Conservation (phyloP, 2,329 filamentous ascomycete species). For the Claviceps digitariae region DNA sequence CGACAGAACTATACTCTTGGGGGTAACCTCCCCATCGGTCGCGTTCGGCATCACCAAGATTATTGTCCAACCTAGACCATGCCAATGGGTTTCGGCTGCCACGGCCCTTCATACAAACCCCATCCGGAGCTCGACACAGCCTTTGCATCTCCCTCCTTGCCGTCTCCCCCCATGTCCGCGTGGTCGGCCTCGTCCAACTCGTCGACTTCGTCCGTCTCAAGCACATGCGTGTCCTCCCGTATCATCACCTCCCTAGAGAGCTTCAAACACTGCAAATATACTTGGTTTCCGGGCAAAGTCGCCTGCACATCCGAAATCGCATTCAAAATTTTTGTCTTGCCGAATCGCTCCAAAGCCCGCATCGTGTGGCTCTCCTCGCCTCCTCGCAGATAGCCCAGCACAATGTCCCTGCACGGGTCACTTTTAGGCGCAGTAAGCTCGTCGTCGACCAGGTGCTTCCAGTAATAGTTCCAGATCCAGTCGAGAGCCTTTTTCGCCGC, state of each 20-base stretch:
- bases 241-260: slow-evolving; percentile 28
- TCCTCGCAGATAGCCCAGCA: slow-evolving; percentile 26
- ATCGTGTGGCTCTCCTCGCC: slow-evolving; percentile 17
- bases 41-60: neutral
- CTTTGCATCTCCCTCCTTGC: slow-evolving; percentile 3
- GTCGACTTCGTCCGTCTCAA: slow-evolving; percentile 7
- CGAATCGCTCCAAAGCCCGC: slow-evolving; percentile 22
- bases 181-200: slow-evolving; percentile 6
- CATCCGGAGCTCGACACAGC: slow-evolving; percentile 23
- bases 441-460: slow-evolving; percentile 40
- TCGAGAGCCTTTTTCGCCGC: slow-evolving; percentile 56
- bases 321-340: slow-evolving; percentile 22
- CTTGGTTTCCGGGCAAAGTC: slow-evolving; percentile 27
- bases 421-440: slow-evolving; percentile 6
- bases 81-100: slow-evolving; percentile 46
- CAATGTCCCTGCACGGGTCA: slow-evolving; percentile 19
- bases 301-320: slow-evolving; percentile 26
- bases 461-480: slow-evolving; percentile 90
- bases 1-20: neutral
- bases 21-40: neutral
- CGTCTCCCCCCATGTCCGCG: slow-evolving; percentile 1
- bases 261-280: slow-evolving; percentile 30
- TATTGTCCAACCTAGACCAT: slow-evolving; percentile 24
- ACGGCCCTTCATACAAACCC: slow-evolving; percentile 36
- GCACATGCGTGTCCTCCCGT: slow-evolving; percentile 8